Evolutionary conservation across 148 eudicot species (phyloP).

Genomic region (Fagopyrum esculentum): DNA sequence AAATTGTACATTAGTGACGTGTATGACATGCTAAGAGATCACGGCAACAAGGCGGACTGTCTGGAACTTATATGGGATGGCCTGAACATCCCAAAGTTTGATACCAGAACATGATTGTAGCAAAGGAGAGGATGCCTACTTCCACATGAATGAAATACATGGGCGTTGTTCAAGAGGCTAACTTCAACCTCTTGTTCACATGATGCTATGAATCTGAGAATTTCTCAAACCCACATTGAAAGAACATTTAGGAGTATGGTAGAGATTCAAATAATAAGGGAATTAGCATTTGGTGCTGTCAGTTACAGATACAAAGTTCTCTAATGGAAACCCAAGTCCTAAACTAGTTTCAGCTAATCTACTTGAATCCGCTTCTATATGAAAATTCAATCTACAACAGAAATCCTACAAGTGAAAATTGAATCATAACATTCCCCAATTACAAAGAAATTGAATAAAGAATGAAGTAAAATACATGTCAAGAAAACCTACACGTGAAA

Average conservation of each 20-base stretch:
- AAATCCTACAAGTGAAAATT: neutral
- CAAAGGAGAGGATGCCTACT: neutral
- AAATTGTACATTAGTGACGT: neutral
- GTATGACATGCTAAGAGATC: neutral
- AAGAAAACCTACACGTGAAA: neutral
- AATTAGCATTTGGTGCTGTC: neutral
- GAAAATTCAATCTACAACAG: neutral
- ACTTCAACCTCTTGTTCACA: neutral
- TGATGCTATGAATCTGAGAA: neutral
- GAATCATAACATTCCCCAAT: neutral
- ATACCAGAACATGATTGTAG: neutral
- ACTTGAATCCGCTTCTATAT: neutral
- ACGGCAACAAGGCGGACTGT: neutral
- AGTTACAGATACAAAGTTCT: neutral
- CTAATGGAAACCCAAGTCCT: conserved; percentile 4
- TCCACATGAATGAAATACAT: neutral
- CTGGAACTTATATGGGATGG: neutral
- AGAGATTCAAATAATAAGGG: neutral
- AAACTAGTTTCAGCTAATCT: neutral
- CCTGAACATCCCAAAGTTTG: too few species aligned
- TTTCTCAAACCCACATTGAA: neutral
- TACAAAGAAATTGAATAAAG: neutral
- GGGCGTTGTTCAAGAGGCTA: neutral
- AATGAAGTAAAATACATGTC: neutral
- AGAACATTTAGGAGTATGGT: neutral